phyloP scores from a whole-genome alignment of 2,329 filamentous ascomycete species.

The Penicillium sp. region DNA sequence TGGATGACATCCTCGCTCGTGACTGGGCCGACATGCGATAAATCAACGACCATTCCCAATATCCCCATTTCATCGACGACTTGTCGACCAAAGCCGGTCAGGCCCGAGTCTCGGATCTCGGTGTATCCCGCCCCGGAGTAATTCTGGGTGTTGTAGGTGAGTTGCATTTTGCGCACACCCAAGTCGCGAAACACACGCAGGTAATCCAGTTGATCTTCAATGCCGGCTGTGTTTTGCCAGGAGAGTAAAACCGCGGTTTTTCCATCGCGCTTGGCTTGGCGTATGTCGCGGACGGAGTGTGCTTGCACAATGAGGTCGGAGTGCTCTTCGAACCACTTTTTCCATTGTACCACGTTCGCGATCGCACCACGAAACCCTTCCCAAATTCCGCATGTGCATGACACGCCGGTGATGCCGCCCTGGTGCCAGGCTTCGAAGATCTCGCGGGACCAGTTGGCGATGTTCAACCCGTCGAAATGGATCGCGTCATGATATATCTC shows the following conservation, averaged over 20 bases:
- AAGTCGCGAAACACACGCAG: slow-evolving; percentile 44
- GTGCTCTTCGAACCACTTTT: slow-evolving; percentile 48
- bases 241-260: slow-evolving; percentile 43
- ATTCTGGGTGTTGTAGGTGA: slow-evolving; percentile 48
- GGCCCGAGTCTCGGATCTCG: slow-evolving; percentile 31
- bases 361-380: slow-evolving; percentile 42
- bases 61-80: slow-evolving; percentile 20
- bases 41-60: slow-evolving; percentile 23
- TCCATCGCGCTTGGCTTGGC: slow-evolving; percentile 38
- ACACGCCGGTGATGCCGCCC: slow-evolving; percentile 46
- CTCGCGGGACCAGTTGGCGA: slow-evolving; percentile 42
- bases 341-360: slow-evolving; percentile 46
- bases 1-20: slow-evolving; percentile 18
- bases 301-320: slow-evolving; percentile 44
- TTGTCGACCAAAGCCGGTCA: slow-evolving; percentile 18
- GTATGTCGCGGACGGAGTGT: slow-evolving; percentile 39
- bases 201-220: slow-evolving; percentile 44
- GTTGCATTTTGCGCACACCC: slow-evolving; percentile 47
- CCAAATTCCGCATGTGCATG: slow-evolving; percentile 45
- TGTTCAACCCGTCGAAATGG: slow-evolving; percentile 47
- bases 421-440: slow-evolving; percentile 45
- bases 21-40: slow-evolving; percentile 20
- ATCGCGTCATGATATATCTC: slow-evolving; percentile 40
- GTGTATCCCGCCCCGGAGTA: slow-evolving; percentile 46
- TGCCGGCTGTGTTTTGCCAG: slow-evolving; percentile 47